Evolutionary conservation across 495 filamentous ascomycete species (phyloP).

Genomic region (Aspergillus heteromorphus): DNA sequence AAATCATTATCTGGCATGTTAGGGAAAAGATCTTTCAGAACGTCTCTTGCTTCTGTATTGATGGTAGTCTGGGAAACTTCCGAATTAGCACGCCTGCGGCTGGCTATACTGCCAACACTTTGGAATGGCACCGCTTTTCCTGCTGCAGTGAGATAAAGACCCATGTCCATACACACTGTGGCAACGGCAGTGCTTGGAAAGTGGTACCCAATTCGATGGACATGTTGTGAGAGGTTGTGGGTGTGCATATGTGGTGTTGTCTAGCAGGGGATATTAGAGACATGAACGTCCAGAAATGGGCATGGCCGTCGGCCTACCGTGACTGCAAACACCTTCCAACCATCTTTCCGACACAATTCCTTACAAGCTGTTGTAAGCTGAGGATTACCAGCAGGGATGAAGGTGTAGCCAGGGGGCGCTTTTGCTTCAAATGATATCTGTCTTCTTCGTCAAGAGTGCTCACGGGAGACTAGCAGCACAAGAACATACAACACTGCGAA

Average conservation of each 20-base stretch:
- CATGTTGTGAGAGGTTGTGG: constrained; percentile 56
- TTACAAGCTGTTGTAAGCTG: constrained; percentile 71
- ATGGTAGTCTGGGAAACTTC: constrained; percentile 55
- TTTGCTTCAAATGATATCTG: constrained; percentile 47
- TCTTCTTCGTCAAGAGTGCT: constrained; percentile 18
- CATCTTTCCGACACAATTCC: constrained; percentile 65
- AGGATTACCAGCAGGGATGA: constrained; percentile 77
- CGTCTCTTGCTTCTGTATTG: constrained; percentile 65
- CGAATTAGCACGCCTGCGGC: constrained; percentile 17
- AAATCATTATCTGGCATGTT: constrained; percentile 76
- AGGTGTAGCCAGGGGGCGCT: constrained; percentile 74
- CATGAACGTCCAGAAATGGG: constrained; percentile 10
- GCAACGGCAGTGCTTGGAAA: constrained; percentile 55
- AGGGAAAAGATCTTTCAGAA: constrained; percentile 78
- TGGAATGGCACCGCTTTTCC: constrained; percentile 40
- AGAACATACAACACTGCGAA: constrained; percentile 50
- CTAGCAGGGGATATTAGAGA: constrained; percentile 23
- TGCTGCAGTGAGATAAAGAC: constrained; percentile 34
- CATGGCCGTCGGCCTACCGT: constrained; percentile 52
- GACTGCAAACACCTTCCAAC: constrained; percentile 68
- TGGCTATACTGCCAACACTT: constrained; percentile 11
- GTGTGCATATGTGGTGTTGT: constrained; percentile 42
- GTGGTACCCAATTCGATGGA: constrained; percentile 78
- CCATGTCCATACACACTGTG: constrained; percentile 44
- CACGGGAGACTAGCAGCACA: background rate